Evolutionary conservation across 2,329 filamentous ascomycete species (phyloP).

Genomic region (Fusarium sp.): DNA sequence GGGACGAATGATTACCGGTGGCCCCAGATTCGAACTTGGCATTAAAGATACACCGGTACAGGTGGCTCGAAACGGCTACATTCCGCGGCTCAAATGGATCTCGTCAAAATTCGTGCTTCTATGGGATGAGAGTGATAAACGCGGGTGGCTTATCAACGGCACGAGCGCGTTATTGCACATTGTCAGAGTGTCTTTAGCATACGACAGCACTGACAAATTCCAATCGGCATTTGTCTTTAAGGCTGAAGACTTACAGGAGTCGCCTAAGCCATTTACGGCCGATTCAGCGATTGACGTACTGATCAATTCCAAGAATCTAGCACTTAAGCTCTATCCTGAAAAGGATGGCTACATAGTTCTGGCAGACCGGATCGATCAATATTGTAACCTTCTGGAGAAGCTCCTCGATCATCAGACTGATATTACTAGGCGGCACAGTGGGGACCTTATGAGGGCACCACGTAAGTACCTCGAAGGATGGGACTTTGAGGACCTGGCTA

Average conservation of each 20-base stretch:
- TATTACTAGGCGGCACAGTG: neutral
- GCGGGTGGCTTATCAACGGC: neutral
- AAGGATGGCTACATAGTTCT: neutral
- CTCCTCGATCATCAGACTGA: neutral
- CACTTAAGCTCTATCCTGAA: neutral
- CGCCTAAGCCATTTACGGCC: accelerated
- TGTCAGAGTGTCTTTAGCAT: neutral
- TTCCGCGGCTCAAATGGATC: neutral
- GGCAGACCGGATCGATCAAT: neutral
- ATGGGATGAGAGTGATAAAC: neutral
- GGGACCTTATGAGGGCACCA: too few relatives aligned
- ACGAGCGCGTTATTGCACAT: neutral
- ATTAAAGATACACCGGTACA: neutral
- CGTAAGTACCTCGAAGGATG: neutral
- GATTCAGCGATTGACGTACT: neutral
- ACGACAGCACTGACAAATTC: neutral
- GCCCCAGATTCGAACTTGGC: neutral
- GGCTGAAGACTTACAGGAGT: neutral
- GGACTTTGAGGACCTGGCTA: neutral
- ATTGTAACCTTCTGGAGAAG: neutral
- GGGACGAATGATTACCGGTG: neutral
- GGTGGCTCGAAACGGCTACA: neutral
- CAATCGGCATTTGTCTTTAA: neutral
- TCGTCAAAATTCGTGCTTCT: neutral
- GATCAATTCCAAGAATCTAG: neutral